phyloP scores from a whole-genome alignment of 371 early-diverging fungal species.

The Mycotypha africana region DNA sequence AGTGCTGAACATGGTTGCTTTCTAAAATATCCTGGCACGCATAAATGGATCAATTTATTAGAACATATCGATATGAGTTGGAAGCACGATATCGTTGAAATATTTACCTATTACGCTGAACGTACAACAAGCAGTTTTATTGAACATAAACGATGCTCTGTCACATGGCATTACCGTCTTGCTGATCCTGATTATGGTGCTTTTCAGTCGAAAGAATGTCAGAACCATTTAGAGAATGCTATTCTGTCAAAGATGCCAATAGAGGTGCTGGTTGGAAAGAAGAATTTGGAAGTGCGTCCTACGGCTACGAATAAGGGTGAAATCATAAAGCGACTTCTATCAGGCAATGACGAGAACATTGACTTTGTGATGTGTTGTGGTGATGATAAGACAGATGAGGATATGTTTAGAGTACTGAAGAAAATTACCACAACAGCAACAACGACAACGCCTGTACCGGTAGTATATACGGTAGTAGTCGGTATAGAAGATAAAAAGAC shows the following conservation, averaged over 20 bases:
- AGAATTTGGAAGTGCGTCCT: constrained; percentile 88
- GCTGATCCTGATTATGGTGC: constrained; percentile 72
- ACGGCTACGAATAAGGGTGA: constrained; percentile 80
- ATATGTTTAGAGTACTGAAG: constrained; percentile 72
- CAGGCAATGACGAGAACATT: constrained; percentile 36
- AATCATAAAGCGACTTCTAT: constrained; percentile 76
- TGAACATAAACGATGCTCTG: constrained; percentile 73
- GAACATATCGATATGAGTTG: constrained; percentile 76
- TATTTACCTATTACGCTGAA: constrained; percentile 85
- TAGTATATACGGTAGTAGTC: constrained; percentile 50
- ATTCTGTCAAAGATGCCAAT: constrained; percentile 80
- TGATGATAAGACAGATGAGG: constrained; percentile 95
- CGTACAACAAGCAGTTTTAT: constrained; percentile 78
- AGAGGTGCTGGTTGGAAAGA: constrained; percentile 89
- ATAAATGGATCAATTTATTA: constrained; percentile 62
- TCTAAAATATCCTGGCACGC: constrained; percentile 46
- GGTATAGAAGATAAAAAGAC: constrained; percentile 69
- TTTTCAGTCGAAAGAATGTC: constrained; percentile 85
- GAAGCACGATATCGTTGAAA: constrained; percentile 76
- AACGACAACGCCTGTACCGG: too few species aligned
- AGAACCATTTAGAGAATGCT: constrained; percentile 78
- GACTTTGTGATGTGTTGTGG: constrained; percentile 92
- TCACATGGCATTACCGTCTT: constrained; percentile 88
- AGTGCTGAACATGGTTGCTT: constrained; percentile 75
- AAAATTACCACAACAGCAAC: too few species aligned